Percentiles rank a stretch among this genome's conserved stretches.
These are phyloP conservation scores for Lyophyllum shimeji DNA, from an alignment of 768 basidiomycete species.

Conservation along the genomic window DNA sequence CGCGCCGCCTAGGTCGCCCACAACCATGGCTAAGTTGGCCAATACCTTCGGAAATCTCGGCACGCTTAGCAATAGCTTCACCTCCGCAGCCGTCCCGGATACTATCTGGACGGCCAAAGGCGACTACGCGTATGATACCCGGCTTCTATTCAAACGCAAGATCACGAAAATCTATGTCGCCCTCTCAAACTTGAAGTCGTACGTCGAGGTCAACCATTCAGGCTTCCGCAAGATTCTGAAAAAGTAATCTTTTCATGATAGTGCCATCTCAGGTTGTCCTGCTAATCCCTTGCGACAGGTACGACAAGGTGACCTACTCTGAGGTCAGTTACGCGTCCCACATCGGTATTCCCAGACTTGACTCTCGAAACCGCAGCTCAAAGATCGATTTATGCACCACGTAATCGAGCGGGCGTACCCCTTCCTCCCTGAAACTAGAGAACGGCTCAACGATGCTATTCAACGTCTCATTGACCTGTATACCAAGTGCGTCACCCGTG, in stretches of 20 bases:
- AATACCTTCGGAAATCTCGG: constrained; percentile 38
- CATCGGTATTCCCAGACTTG: constrained; percentile 1
- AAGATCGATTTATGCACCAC: constrained; percentile 74
- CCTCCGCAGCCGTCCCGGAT: constrained; percentile 37
- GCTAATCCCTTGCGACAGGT: constrained; percentile 42
- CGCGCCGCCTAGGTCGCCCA: constrained; percentile 4
- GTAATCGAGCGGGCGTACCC: constrained; percentile 67
- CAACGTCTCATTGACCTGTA: constrained; percentile 69
- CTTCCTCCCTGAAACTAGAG: constrained; percentile 65
- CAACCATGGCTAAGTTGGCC: constrained; percentile 37
- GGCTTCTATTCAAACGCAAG: constrained; percentile 84
- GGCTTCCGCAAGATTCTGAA: constrained; percentile 96
- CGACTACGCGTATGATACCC: constrained; percentile 82
- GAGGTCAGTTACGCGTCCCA: constrained; percentile 35
- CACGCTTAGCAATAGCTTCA: constrained; percentile 48
- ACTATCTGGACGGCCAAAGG: constrained; percentile 77
- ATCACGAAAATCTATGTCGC: constrained; percentile 83
- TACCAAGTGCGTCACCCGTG: constrained; percentile 79
- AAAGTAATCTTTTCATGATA: constrained; percentile 50
- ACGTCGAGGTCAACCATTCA: constrained; percentile 88
- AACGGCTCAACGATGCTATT: constrained; percentile 58
- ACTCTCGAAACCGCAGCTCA: constrained; percentile 44
- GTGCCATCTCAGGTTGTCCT: neutral
- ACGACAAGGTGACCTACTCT: constrained; percentile 89
- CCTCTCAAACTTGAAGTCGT: constrained; percentile 76